Percentiles rank a stretch among this genome's conserved stretches.
Evolutionary conservation across 148 eudicot species (phyloP).

Genomic region (Beta vulgaris): DNA sequence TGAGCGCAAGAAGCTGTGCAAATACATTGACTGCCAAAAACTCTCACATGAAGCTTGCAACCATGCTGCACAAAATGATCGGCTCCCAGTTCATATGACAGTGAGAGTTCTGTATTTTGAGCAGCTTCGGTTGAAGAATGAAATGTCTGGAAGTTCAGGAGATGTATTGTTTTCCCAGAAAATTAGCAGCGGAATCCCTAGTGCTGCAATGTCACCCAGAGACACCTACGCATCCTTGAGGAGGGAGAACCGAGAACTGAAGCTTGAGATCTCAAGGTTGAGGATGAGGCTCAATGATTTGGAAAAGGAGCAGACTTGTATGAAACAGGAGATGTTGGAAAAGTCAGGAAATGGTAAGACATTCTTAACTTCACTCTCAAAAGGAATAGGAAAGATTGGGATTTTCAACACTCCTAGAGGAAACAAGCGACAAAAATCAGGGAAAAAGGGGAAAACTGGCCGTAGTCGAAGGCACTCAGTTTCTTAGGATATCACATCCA

Average conservation of each 20-base stretch:
- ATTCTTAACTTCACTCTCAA: conserved; percentile 50
- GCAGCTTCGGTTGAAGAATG: conserved; percentile 51
- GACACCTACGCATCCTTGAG: conserved; percentile 73
- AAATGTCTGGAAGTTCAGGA: conserved; percentile 48
- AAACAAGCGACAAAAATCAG: conserved; percentile 42
- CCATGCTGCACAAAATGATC: conserved; percentile 75
- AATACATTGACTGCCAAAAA: conserved; percentile 65
- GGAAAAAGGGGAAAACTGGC: conserved; percentile 38
- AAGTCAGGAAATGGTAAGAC: conserved; percentile 50
- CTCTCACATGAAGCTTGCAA: conserved; percentile 76
- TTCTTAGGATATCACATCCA: conserved; percentile 27
- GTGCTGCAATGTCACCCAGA: conserved; percentile 72
- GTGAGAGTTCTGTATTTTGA: conserved; percentile 67
- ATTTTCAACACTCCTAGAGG: conserved; percentile 42
- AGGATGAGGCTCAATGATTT: conserved; percentile 72
- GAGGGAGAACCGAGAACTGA: conserved; percentile 72
- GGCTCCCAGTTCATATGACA: conserved; percentile 66
- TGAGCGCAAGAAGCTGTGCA: conserved; percentile 53
- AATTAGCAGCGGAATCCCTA: conserved; percentile 57
- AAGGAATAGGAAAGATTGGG: conserved; percentile 51
- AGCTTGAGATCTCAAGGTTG: conserved; percentile 73
- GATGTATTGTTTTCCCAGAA: conserved; percentile 52
- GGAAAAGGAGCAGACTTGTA: conserved; percentile 66
- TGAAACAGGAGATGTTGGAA: conserved; percentile 73
- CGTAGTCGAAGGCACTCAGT: conserved; percentile 52